A percentile compares a stretch with the other conserved stretches of the same genome.
Conservation (phyloP, 169 alveolate species). For the Plasmodium knowlesi region DNA sequence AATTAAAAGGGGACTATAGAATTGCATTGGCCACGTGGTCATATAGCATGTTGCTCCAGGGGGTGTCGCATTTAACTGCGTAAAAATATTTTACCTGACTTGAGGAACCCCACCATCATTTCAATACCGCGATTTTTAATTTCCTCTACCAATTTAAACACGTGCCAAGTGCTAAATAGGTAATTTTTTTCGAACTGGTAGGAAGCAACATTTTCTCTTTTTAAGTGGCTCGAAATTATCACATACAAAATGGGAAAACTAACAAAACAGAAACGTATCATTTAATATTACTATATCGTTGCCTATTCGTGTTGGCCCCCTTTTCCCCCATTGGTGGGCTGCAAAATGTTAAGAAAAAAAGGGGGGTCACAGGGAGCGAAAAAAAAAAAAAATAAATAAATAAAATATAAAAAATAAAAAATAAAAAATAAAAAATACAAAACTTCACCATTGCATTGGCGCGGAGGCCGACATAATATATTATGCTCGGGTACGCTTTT, state of each 20-base stretch:
- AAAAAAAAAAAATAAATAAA: too few relatives aligned
- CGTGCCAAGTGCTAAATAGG: not conserved
- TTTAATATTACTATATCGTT: too few relatives aligned
- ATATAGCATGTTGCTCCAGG: not conserved
- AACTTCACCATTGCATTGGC: not conserved
- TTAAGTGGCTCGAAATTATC: not conserved
- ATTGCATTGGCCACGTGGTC: not conserved
- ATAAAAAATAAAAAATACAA: not conserved
- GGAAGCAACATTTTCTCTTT: not conserved
- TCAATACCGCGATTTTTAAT: not conserved
- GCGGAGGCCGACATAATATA: not conserved
- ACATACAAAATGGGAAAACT: not conserved
- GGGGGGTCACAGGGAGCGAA: not conserved
- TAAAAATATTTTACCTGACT: not conserved
- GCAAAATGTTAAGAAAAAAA: not conserved
- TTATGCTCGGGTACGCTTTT: not conserved
- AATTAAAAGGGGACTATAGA: not conserved
- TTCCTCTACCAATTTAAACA: not conserved
- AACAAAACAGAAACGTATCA: not conserved
- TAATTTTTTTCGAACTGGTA: not conserved
- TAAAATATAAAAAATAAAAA: too few relatives aligned
- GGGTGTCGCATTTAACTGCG: not conserved
- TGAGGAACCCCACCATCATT: not conserved
- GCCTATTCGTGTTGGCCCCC: not conserved
- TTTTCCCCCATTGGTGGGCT: not conserved